Conservation (phyloP, 352 stramenopile genomes). For the Sclerospora graminicola region DNA sequence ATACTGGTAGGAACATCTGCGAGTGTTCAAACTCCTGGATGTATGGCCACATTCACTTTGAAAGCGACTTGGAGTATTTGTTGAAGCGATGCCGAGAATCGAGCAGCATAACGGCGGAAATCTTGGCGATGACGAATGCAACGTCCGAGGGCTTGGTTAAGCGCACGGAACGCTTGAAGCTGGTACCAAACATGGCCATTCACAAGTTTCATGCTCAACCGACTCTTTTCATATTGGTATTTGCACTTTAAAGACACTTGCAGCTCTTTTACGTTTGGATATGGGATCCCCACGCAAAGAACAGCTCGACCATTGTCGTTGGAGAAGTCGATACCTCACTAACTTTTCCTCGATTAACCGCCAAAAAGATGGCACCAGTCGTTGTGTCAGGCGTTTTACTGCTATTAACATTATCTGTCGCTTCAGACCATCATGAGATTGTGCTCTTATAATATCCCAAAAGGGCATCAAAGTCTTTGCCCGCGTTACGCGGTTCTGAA, state of each 20-base stretch:
- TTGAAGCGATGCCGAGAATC: constrained; percentile 82
- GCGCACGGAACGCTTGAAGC: constrained; percentile 93
- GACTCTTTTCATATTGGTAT: constrained; percentile 74
- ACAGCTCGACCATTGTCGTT: constrained; percentile 96
- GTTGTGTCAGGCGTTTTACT: constrained; percentile 1
- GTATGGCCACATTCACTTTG: constrained; percentile 73
- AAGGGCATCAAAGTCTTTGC: constrained; percentile 74
- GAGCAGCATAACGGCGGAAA: constrained; percentile 93
- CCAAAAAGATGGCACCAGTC: constrained; percentile 92
- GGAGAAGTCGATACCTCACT: constrained; percentile 98
- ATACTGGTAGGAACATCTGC: constrained; percentile 47
- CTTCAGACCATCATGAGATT: constrained; percentile 4
- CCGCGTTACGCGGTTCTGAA: constrained; percentile 57
- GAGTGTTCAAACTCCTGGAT: constrained; percentile 64
- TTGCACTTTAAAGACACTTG: constrained; percentile 71
- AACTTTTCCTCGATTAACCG: constrained; percentile 97
- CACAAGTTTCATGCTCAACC: constrained; percentile 48
- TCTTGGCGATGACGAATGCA: constrained; percentile 97
- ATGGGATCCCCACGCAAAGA: constrained; percentile 97
- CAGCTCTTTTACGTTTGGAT: constrained; percentile 91
- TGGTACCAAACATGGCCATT: constrained; percentile 91
- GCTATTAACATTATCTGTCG: neutral
- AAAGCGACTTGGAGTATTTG: constrained; percentile 49
- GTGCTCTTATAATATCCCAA: constrained; percentile 62
- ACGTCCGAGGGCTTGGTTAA: constrained; percentile 98